phyloP scores from a whole-genome alignment of 2,329 filamentous ascomycete genomes.

The Lachnellula hyalina region DNA sequence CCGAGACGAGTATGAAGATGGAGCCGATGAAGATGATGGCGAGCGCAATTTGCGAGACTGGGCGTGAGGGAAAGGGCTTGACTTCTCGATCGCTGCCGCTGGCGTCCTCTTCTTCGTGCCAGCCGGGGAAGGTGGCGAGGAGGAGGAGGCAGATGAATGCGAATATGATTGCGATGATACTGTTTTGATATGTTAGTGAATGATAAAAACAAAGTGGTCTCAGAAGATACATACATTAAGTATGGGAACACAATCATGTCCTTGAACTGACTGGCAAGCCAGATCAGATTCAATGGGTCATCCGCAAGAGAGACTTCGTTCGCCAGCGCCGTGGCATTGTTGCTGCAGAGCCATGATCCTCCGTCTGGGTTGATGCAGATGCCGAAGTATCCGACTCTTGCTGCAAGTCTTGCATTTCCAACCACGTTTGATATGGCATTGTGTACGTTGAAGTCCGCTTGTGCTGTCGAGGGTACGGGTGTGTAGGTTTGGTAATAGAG shows the following conservation, averaged over 20 bases:
- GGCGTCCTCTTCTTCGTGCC: constrained; percentile 85
- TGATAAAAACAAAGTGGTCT: background rate
- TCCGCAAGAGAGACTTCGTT: constrained; percentile 85
- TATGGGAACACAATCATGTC: constrained; percentile 98
- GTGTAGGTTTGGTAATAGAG: constrained; percentile 85
- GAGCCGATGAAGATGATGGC: constrained; percentile 81
- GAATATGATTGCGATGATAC: constrained; percentile 95
- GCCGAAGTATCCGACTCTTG: constrained; percentile 94
- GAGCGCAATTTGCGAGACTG: constrained; percentile 87
- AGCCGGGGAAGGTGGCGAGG: constrained; percentile 93
- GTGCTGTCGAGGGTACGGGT: constrained; percentile 74
- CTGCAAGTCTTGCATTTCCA: constrained; percentile 75
- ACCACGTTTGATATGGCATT: constrained; percentile 87
- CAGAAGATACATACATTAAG: constrained; percentile 62
- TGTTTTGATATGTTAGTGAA: constrained; percentile 32
- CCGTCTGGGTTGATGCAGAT: constrained; percentile 92
- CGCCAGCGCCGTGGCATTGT: constrained; percentile 91
- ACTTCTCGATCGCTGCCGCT: constrained; percentile 81
- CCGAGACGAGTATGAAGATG: constrained; percentile 68
- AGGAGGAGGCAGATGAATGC: constrained; percentile 94
- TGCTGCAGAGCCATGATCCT: constrained; percentile 89
- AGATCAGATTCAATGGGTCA: constrained; percentile 94
- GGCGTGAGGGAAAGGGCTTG: constrained; percentile 87
- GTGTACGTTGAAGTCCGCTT: constrained; percentile 85
- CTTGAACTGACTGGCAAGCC: constrained; percentile 95